phyloP scores from a whole-genome alignment of 1,284 basidiomycete species.

The Leccinum insolens region DNA sequence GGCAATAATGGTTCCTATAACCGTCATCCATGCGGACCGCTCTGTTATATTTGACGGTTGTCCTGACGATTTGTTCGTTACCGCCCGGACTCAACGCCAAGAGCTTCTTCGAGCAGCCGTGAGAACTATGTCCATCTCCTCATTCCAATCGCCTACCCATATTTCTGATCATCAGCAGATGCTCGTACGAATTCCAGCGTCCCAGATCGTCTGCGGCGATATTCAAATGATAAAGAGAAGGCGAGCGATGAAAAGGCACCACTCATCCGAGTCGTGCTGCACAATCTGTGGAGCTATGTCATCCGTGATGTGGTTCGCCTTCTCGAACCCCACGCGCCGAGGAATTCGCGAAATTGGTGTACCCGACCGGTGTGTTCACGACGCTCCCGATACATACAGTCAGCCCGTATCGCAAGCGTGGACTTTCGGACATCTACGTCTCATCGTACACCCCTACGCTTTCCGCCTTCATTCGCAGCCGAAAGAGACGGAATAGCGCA shows the following conservation, averaged over 20 bases:
- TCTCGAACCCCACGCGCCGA: constrained; percentile 21
- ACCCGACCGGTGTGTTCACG: constrained; percentile 37
- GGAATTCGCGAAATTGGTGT: constrained; percentile 43
- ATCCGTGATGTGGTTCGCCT: constrained; percentile 28
- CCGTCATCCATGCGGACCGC: too few species aligned
- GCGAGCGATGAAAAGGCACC: constrained; percentile 7
- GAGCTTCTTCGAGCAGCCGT: constrained; percentile 13
- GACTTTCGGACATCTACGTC: constrained; percentile 34
- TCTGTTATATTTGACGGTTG: constrained; percentile 7
- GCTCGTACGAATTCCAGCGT: constrained; percentile 12
- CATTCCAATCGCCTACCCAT: constrained; percentile 9
- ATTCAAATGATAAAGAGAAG: not conserved
- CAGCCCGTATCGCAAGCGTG: constrained; percentile 18
- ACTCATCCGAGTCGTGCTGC: constrained; percentile 17
- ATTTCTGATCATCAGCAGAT: constrained; percentile 10
- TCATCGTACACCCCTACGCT: constrained; percentile 42
- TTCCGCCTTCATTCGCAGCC: constrained; percentile 32
- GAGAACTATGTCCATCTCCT: constrained; percentile 9
- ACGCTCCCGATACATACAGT: constrained; percentile 43
- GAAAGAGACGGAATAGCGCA: constrained; percentile 3
- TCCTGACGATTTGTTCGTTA: constrained; percentile 10
- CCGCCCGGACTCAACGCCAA: constrained; percentile 18
- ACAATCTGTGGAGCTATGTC: constrained; percentile 33
- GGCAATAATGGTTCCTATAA: not conserved
- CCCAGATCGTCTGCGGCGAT: not conserved